Base-by-base conservation (phyloP, 163 green algal species). In the Botryococcus braunii region DNA sequence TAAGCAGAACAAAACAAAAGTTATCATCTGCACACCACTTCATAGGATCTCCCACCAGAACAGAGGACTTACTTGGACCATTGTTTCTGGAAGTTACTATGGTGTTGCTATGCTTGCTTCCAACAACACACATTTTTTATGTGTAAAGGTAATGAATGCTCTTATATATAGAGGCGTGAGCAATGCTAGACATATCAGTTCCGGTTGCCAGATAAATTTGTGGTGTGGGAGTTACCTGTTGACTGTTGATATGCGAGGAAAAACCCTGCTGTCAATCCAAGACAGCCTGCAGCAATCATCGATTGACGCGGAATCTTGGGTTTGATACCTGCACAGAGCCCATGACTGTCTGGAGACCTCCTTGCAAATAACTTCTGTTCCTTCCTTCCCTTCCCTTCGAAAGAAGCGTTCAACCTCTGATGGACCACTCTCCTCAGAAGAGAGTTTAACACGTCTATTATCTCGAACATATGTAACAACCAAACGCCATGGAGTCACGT, bases 241-340 rank as follows among this genome's bases (percentile, higher is more conserved):
- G 62, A 77, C 50, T 81, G 78, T 58, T 86, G 80, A 58, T 85
- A 85, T 5, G 80, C 75, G 23, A 84, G 49, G 65, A 86, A 72
- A 46, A 85, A 85, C 5, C 80, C 80, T 2, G 68, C 78, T n/a
- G 68, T 27, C 0, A 36, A 70, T 34, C 80, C 80, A 38, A 86
- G 71, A 23, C 40, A 39, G 17, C 41, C 68, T n/a, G 35, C 78
- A 21, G 65, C 65, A 39, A 36, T 49, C 38, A 65, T 65, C 6
- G 75, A 76, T 37, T 73, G 72, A 13, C 64, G 35, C 6, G 48
- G 36, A 32, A 86, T 74, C 58, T 59, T 59, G 7, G 78, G 59
- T 41, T 40, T 69, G 3, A 71, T 41, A 25, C 71, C 66, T 62
- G 74, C 32, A 49, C 27, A 29, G n/a, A n/a, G n/a, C n/a, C n/a